These are phyloP conservation scores for Lactifluus hygrophoroides DNA, from an alignment of 768 basidiomycete species.

Conservation along the genomic window DNA sequence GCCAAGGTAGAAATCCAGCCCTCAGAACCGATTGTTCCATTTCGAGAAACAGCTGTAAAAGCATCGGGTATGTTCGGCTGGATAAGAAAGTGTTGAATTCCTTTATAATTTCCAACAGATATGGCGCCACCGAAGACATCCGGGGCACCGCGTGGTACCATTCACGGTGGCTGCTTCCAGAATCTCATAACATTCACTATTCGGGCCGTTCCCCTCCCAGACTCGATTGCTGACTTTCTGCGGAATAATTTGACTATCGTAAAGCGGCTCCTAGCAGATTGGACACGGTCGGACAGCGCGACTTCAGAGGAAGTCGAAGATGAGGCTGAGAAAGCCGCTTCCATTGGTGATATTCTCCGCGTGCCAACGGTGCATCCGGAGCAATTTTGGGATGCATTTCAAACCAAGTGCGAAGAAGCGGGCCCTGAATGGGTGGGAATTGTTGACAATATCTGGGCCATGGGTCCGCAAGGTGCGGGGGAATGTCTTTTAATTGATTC, in stretches of 20 bases:
- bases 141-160: slow-evolving; percentile 66
- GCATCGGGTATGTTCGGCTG: slow-evolving; percentile 45
- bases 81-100: not conserved
- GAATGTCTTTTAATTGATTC: slow-evolving; percentile 81
- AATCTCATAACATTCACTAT: slow-evolving; percentile 74
- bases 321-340: slow-evolving; percentile 35
- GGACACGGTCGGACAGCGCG: slow-evolving; percentile 27
- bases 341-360: slow-evolving; percentile 50
- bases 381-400: slow-evolving; percentile 73
- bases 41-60: slow-evolving; percentile 88
- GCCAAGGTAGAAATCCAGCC: slow-evolving; percentile 89
- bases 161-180: slow-evolving; percentile 58
- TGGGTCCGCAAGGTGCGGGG: slow-evolving; percentile 84
- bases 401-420: slow-evolving; percentile 51
- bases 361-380: slow-evolving; percentile 60
- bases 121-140: slow-evolving; percentile 79
- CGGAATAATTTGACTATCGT: slow-evolving; percentile 60
- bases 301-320: slow-evolving; percentile 25
- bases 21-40: slow-evolving; percentile 94
- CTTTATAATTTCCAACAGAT: slow-evolving; percentile 38
- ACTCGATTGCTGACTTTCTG: slow-evolving; percentile 65
- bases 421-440: slow-evolving; percentile 76
- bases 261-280: slow-evolving; percentile 47
- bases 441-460: slow-evolving; percentile 73
- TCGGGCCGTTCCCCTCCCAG: slow-evolving; percentile 73